A percentile compares a stretch with the other conserved stretches of the same genome.
Evolutionary conservation across 495 filamentous ascomycete species (phyloP).

Genomic region (Podospora tetraspora): DNA sequence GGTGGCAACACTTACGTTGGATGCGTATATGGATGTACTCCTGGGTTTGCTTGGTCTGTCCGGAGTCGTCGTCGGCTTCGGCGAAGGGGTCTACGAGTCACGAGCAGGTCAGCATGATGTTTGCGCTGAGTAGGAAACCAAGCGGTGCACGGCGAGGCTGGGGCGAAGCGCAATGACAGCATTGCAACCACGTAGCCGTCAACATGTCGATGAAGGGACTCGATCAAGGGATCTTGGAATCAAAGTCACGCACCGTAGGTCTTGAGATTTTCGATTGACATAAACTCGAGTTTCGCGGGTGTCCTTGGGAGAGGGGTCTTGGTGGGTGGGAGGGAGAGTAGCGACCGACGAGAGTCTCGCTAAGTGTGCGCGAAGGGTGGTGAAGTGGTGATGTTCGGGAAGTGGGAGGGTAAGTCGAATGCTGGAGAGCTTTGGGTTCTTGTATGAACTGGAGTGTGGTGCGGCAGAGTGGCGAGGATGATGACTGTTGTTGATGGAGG

Average conservation of each 20-base stretch:
- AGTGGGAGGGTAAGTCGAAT: not conserved
- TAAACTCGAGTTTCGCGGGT: slow-evolving; percentile 70
- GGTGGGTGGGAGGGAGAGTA: slow-evolving; percentile 31
- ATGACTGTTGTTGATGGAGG: slow-evolving; percentile 7
- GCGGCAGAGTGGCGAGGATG: not conserved
- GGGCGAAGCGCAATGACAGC: not conserved
- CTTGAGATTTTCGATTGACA: slow-evolving; percentile 99
- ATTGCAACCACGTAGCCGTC: not conserved
- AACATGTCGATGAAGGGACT: not conserved
- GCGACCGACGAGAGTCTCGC: slow-evolving; percentile 45
- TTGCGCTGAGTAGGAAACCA: not conserved
- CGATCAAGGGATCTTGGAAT: not conserved
- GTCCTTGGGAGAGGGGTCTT: slow-evolving; percentile 40
- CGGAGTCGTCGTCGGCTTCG: slow-evolving; percentile 99
- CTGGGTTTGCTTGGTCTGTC: slow-evolving; percentile 81
- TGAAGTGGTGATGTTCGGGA: slow-evolving; percentile 1
- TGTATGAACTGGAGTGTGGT: slow-evolving; percentile 4
- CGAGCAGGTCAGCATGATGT: slow-evolving; percentile 15
- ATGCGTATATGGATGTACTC: slow-evolving; percentile 99
- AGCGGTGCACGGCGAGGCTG: not conserved
- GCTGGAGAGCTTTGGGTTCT: not conserved
- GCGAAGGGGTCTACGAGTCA: slow-evolving; percentile 88
- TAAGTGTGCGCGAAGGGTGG: slow-evolving; percentile 6
- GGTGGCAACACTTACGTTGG: slow-evolving; percentile 69
- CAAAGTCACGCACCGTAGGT: slow-evolving; percentile 74